Evolutionary conservation across 495 filamentous ascomycete genomes (phyloP).

Genomic region (Aspergillus panamensis): DNA sequence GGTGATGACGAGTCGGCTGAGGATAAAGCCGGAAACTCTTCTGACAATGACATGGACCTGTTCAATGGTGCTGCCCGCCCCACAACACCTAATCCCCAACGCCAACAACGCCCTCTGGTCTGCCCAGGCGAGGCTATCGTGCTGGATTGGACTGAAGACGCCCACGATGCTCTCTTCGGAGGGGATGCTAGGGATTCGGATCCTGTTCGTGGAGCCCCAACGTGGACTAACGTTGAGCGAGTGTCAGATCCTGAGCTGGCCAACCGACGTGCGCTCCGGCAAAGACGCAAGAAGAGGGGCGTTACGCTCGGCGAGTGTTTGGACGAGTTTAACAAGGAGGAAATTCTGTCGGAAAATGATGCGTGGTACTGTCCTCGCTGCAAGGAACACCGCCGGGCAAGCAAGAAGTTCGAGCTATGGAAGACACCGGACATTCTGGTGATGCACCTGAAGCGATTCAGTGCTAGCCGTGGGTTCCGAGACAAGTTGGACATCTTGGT

Average conservation of each 20-base stretch:
- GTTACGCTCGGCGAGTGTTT: conserved; percentile 88
- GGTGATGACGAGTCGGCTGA: conserved; percentile 15
- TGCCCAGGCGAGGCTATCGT: conserved; percentile 76
- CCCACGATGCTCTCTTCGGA: conserved; percentile 66
- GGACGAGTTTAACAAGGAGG: conserved; percentile 85
- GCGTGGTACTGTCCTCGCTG: conserved; percentile 96
- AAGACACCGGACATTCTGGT: conserved; percentile 91
- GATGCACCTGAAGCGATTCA: conserved; percentile 93
- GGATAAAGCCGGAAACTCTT: conserved; percentile 17
- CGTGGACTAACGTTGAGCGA: conserved; percentile 47
- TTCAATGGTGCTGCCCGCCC: conserved; percentile 18
- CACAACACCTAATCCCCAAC: conserved; percentile 18
- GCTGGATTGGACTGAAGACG: conserved; percentile 72
- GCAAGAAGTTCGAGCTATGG: conserved; percentile 96
- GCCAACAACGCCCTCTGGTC: conserved; percentile 61
- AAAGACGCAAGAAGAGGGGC: conserved; percentile 63
- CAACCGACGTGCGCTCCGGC: conserved; percentile 54
- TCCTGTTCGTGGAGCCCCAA: conserved; percentile 49
- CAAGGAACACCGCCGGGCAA: conserved; percentile 86
- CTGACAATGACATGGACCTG: conserved; percentile 29
- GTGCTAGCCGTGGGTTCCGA: conserved; percentile 63
- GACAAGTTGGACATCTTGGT: conserved; percentile 92
- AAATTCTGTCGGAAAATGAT: conserved; percentile 88
- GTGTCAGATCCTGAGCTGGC: conserved; percentile 66
- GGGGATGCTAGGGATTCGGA: conserved; percentile 41